A percentile compares a stretch with the other conserved stretches of the same genome.
These are phyloP conservation scores for Brettanomyces nanus DNA, from an alignment of 805 yeast genomes.

Conservation along the genomic window DNA sequence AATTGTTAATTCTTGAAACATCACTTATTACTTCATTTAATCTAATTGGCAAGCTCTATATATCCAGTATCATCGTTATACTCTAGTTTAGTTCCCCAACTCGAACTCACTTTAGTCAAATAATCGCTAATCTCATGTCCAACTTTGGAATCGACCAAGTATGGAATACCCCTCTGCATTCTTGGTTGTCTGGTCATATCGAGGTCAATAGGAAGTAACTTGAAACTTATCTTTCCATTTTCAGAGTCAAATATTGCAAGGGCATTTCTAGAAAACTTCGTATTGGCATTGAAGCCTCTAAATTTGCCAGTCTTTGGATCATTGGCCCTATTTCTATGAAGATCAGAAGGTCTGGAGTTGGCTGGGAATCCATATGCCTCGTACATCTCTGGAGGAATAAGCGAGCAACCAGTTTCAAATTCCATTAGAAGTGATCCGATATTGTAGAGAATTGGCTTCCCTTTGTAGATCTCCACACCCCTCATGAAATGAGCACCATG, in stretches of 20 bases:
- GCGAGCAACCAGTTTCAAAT: slow-evolving; percentile 20
- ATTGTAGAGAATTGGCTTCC: slow-evolving; percentile 22
- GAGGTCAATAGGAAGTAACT: slow-evolving; percentile 20
- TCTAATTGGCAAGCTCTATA: slow-evolving; percentile 7
- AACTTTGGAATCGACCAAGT: slow-evolving; percentile 16
- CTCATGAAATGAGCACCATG: slow-evolving; percentile 25
- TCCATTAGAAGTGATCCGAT: slow-evolving; percentile 22
- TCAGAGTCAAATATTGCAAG: slow-evolving; percentile 19
- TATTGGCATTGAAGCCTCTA: slow-evolving; percentile 20
- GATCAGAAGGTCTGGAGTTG: slow-evolving; percentile 21
- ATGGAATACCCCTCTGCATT: slow-evolving; percentile 21
- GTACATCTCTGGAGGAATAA: slow-evolving; percentile 21
- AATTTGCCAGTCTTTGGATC: slow-evolving; percentile 17
- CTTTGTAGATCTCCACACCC: slow-evolving; percentile 23
- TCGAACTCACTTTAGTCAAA: slow-evolving; percentile 16
- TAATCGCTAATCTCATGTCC: slow-evolving; percentile 21
- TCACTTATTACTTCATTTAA: too few relatives aligned
- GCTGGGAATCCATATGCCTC: slow-evolving; percentile 17
- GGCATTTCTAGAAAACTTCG: slow-evolving; percentile 21
- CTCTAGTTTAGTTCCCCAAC: slow-evolving; percentile 19
- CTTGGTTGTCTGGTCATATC: slow-evolving; percentile 17
- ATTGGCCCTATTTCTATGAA: slow-evolving; percentile 20
- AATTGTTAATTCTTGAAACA: too few relatives aligned
- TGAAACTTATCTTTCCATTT: slow-evolving; percentile 9
- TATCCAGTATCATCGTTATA: slow-evolving; percentile 17